Evolutionary conservation across 495 filamentous ascomycete species (phyloP).

Genomic region (Aspergillus campestris): DNA sequence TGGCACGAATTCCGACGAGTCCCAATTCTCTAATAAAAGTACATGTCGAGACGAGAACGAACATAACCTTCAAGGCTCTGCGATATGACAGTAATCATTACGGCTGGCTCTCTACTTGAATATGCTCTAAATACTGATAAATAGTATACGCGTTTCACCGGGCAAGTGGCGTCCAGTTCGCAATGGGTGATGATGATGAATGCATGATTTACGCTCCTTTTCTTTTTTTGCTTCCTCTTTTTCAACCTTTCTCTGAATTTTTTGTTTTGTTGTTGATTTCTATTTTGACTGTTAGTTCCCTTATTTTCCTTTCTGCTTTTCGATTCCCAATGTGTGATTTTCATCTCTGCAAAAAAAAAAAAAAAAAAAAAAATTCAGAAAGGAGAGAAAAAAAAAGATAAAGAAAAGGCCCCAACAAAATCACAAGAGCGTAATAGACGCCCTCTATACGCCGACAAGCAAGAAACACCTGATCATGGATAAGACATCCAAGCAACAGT

Average conservation of each 20-base stretch:
- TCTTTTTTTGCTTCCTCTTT: slow-evolving; percentile 2
- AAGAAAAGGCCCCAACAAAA: background rate
- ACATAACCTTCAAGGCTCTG: background rate
- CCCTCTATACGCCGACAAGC: too few species aligned
- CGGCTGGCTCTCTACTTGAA: too few species aligned
- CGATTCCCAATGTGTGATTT: background rate
- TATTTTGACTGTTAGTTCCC: background rate
- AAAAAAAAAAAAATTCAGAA: background rate
- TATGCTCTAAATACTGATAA: too few species aligned
- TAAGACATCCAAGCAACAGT: too few species aligned
- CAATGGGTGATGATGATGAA: background rate
- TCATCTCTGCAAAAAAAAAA: background rate
- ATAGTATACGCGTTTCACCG: too few species aligned
- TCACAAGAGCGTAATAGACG: too few species aligned
- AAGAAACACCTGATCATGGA: too few species aligned
- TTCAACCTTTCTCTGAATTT: background rate
- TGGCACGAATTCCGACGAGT: background rate
- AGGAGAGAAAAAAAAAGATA: background rate
- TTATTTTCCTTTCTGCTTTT: background rate
- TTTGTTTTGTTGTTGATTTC: slow-evolving; percentile 1
- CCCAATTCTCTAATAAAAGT: background rate
- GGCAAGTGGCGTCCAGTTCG: too few species aligned
- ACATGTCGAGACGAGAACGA: background rate
- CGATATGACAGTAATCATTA: too few species aligned
- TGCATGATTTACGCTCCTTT: background rate